Percentiles rank a stretch among this genome's conserved stretches.
These are phyloP conservation scores for Rhipidocladum racemiflorum DNA, from an alignment of 176 grass and related monocot species.

Conservation along the genomic window DNA sequence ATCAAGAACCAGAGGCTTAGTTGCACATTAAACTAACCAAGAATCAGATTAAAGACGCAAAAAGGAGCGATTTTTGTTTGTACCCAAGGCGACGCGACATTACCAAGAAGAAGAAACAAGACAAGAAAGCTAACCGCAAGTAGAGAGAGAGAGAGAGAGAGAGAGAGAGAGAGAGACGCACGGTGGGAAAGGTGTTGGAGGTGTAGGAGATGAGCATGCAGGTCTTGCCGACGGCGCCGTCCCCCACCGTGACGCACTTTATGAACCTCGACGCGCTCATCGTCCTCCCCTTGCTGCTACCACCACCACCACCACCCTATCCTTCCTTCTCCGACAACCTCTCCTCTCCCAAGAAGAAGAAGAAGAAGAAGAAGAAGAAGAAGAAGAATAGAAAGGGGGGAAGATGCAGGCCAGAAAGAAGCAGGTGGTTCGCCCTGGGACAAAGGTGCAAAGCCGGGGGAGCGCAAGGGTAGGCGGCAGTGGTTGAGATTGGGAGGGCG, in stretches of 20 bases:
- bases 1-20: conserved; percentile 14
- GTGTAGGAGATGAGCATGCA: conserved; percentile 81
- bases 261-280: conserved; percentile 76
- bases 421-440: neutral
- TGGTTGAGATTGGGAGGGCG: conserved; percentile 39
- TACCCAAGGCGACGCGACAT: neutral
- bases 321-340: neutral
- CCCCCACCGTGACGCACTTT: conserved; percentile 75
- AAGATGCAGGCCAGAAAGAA: neutral
- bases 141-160: neutral
- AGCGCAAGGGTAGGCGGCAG: neutral
- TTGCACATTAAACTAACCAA: neutral
- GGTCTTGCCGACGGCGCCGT: conserved; percentile 74
- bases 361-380: neutral
- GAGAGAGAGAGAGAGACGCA: neutral
- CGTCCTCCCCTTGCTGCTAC: conserved; percentile 18
- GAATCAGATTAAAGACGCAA: neutral
- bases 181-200: conserved; percentile 70
- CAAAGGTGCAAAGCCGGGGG: conserved; percentile 5
- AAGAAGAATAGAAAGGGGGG: neutral
- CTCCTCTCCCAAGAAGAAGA: neutral
- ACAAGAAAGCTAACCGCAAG: neutral
- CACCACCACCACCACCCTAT: neutral
- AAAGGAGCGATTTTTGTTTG: neutral
- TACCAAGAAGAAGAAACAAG: neutral